phyloP scores from a whole-genome alignment of 1,284 basidiomycete genomes.

The Fomitopsis pinicola region DNA sequence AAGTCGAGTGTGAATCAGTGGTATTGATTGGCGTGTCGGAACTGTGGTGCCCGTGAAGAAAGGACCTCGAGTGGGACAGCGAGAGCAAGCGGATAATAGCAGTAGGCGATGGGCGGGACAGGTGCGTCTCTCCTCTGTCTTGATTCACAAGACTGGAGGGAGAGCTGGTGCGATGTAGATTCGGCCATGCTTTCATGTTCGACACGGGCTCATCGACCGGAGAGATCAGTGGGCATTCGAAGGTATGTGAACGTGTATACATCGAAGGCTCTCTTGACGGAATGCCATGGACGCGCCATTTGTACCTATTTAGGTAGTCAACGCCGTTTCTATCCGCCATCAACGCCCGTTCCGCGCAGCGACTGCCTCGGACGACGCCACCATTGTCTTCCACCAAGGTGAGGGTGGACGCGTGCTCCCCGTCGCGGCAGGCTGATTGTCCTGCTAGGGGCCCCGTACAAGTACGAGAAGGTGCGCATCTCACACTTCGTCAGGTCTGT shows the following conservation, averaged over 20 bases:
- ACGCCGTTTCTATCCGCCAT: slow-evolving; percentile 86
- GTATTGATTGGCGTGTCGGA: background rate
- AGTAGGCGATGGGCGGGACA: slow-evolving; percentile 93
- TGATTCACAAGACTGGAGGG: background rate
- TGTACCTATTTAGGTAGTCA: slow-evolving; percentile 56
- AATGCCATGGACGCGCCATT: background rate
- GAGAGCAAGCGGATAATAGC: slow-evolving; percentile 95
- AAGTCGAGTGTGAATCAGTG: too few species aligned
- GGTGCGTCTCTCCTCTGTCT: slow-evolving; percentile 40
- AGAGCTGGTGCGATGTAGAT: slow-evolving; percentile 39
- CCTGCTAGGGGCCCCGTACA: slow-evolving; percentile 74
- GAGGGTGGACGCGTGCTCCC: slow-evolving; percentile 5
- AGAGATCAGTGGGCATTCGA: slow-evolving; percentile 92
- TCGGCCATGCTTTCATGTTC: slow-evolving; percentile 85
- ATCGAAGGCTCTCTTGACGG: too few species aligned
- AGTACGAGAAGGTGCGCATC: slow-evolving; percentile 71
- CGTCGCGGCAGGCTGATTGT: background rate
- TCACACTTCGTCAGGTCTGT: too few species aligned
- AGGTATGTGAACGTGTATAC: slow-evolving; percentile 43
- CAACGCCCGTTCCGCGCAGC: slow-evolving; percentile 91
- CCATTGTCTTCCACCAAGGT: slow-evolving; percentile 82
- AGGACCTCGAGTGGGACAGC: slow-evolving; percentile 95
- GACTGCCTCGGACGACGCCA: slow-evolving; percentile 81
- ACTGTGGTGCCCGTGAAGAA: slow-evolving; percentile 39
- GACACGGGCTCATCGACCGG: slow-evolving; percentile 88